Evolutionary conservation across 75 land plant genomes (phyloP).

Genomic region (Ceratopteris richardii): DNA sequence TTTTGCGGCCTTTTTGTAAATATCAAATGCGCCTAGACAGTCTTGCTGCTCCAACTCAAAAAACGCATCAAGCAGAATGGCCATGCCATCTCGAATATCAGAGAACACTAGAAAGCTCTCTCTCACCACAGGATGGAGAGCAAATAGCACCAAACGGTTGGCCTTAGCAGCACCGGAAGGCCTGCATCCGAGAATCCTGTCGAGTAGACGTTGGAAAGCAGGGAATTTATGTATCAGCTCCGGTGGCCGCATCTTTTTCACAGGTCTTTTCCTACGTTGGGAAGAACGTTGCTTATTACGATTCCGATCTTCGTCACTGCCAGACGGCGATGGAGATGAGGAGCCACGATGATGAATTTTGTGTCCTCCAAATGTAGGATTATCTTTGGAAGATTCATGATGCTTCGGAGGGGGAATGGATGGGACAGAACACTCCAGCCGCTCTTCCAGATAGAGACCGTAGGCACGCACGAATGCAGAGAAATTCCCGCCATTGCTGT

Average conservation of each 20-base stretch:
- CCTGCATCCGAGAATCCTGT: slow-evolving; percentile 72
- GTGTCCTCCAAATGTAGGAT: slow-evolving; percentile 12
- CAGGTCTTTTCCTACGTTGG: background rate
- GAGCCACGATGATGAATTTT: slow-evolving; percentile 7
- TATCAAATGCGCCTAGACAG: slow-evolving; percentile 59
- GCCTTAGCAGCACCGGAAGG: slow-evolving; percentile 78
- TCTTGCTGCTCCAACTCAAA: slow-evolving; percentile 78
- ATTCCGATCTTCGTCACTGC: slow-evolving; percentile 6
- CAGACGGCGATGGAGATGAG: background rate
- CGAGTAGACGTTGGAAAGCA: slow-evolving; percentile 54
- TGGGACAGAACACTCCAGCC: slow-evolving; percentile 52
- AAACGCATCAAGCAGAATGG: slow-evolving; percentile 65
- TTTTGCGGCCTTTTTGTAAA: slow-evolving; percentile 62
- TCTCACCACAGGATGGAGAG: slow-evolving; percentile 55
- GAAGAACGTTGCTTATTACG: background rate
- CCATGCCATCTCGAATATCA: slow-evolving; percentile 40
- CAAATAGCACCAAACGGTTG: slow-evolving; percentile 59
- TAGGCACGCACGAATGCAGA: slow-evolving; percentile 87
- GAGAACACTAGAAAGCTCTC: slow-evolving; percentile 33
- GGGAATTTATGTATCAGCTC: slow-evolving; percentile 49
- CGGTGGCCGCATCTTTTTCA: slow-evolving; percentile 36
- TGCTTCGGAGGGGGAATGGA: slow-evolving; percentile 3
- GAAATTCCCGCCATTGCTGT: slow-evolving; percentile 69
- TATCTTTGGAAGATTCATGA: slow-evolving; percentile 5
- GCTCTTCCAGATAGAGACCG: slow-evolving; percentile 71